Evolutionary conservation across 1,284 basidiomycete genomes (phyloP).

Genomic region (Macrocystidia cucumis): DNA sequence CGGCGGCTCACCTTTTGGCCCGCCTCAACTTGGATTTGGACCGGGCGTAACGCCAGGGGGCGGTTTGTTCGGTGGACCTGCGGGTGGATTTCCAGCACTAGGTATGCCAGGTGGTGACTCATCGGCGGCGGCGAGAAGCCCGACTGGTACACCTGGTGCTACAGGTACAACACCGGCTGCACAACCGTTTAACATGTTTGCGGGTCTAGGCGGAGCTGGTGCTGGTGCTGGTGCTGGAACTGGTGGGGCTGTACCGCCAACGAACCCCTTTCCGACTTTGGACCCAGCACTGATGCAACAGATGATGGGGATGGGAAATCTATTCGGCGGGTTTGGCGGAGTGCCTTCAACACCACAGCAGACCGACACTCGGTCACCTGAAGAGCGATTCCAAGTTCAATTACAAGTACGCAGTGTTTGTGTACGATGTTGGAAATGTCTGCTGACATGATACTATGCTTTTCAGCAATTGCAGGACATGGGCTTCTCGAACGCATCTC

Average conservation of each 20-base stretch:
- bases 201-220: slow-evolving; percentile 13
- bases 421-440: background rate
- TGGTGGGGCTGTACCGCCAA: slow-evolving; percentile 15
- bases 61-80: slow-evolving; percentile 16
- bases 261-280: slow-evolving; percentile 28
- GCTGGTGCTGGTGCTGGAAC: slow-evolving; percentile 12
- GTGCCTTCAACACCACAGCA: slow-evolving; percentile 39
- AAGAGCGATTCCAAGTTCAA: slow-evolving; percentile 86
- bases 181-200: slow-evolving; percentile 24
- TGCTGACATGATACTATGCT: slow-evolving; percentile 1
- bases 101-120: slow-evolving; percentile 29
- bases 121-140: slow-evolving; percentile 10
- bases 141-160: slow-evolving; percentile 2
- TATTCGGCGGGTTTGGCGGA: slow-evolving; percentile 23
- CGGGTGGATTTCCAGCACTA: slow-evolving; percentile 48
- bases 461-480: slow-evolving; percentile 79
- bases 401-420: slow-evolving; percentile 46
- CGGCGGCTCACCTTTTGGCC: slow-evolving; percentile 14
- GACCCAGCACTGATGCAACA: slow-evolving; percentile 45
- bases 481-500: slow-evolving; percentile 78
- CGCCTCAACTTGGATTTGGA: too few species aligned
- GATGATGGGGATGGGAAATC: slow-evolving; percentile 25
- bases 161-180: slow-evolving; percentile 9
- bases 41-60: slow-evolving; percentile 11
- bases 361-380: slow-evolving; percentile 67